phyloP scores from a whole-genome alignment of 2,329 filamentous ascomycete species.

The Paramyrothecium sp. region DNA sequence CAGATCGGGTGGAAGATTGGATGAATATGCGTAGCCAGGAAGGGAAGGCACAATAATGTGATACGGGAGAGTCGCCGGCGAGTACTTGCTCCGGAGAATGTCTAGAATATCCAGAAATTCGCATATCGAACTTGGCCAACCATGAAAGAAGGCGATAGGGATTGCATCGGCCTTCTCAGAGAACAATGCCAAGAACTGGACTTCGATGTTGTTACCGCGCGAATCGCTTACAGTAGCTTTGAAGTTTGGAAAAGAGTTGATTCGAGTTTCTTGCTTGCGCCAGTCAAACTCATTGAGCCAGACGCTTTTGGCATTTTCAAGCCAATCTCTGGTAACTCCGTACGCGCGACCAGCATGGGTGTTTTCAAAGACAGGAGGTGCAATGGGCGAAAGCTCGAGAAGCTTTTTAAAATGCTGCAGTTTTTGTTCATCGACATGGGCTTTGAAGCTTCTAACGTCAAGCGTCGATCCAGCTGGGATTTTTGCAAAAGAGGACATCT shows the following conservation, averaged over 20 bases:
- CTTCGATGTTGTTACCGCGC: conserved; percentile 19
- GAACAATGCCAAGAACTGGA: conserved; percentile 57
- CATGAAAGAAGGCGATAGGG: conserved; percentile 50
- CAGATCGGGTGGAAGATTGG: conserved; percentile 40
- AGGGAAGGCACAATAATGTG: conserved; percentile 56
- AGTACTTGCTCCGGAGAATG: conserved; percentile 44
- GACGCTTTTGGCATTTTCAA: conserved; percentile 34
- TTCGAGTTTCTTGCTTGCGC: conserved; percentile 31
- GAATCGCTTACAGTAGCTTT: conserved; percentile 33
- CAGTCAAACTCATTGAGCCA: conserved; percentile 47
- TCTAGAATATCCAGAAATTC: conserved; percentile 55
- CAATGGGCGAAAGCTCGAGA: conserved; percentile 45
- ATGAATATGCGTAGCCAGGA: conserved; percentile 53
- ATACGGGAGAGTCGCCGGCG: conserved; percentile 49
- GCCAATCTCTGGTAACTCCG: conserved; percentile 45
- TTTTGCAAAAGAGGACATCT: background rate
- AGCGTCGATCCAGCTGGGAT: background rate
- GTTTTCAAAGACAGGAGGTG: conserved; percentile 48
- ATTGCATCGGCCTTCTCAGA: conserved; percentile 47
- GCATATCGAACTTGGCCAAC: conserved; percentile 53
- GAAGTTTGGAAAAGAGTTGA: conserved; percentile 51
- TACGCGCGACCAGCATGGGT: conserved; percentile 35
- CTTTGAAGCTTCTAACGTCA: background rate
- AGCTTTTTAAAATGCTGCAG: conserved; percentile 41
- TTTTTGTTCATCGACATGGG: background rate